These are phyloP conservation scores for Effrenium voratum DNA, from an alignment of 73 alveolate genomes.

Conservation along the genomic window DNA sequence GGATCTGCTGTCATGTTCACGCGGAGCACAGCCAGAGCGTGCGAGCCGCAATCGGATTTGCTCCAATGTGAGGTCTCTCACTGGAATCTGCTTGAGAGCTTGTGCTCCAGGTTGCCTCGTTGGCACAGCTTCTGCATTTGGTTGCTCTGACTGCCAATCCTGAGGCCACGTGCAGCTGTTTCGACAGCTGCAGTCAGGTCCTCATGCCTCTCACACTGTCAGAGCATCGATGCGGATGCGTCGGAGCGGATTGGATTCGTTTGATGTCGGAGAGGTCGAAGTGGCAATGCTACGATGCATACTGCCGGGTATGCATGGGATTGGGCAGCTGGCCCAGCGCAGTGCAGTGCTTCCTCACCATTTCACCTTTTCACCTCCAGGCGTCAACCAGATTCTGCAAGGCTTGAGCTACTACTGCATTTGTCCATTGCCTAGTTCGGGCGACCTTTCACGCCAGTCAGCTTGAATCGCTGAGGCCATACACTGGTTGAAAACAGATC, in stretches of 20 bases:
- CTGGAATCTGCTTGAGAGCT: neutral
- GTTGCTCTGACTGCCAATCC: no score
- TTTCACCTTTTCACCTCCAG: neutral
- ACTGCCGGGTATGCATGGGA: constrained; percentile 93
- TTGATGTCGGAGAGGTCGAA: constrained; percentile 25
- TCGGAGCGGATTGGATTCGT: neutral
- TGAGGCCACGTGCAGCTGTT: constrained; percentile 85
- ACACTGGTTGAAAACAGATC: constrained; percentile 88
- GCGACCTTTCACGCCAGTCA: no score
- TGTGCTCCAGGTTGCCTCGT: neutral
- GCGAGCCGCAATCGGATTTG: no score
- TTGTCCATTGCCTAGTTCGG: neutral
- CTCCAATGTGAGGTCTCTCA: no score
- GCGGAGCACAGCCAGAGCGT: constrained; percentile 83
- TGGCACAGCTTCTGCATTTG: no score
- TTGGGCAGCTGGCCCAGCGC: constrained; percentile 34
- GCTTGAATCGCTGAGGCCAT: constrained; percentile 10
- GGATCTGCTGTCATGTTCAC: constrained; percentile 67
- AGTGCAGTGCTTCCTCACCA: neutral
- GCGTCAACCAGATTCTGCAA: constrained; percentile 81
- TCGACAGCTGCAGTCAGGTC: constrained; percentile 65
- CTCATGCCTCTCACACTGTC: no score
- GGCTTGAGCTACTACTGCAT: constrained; percentile 87
- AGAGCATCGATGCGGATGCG: no score
- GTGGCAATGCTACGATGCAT: constrained; percentile 91